Evolutionary conservation across 345 rosid genomes (phyloP), one percentile per base, ranked within the genome.

Genomic region (Lepidium didymum): DNA sequence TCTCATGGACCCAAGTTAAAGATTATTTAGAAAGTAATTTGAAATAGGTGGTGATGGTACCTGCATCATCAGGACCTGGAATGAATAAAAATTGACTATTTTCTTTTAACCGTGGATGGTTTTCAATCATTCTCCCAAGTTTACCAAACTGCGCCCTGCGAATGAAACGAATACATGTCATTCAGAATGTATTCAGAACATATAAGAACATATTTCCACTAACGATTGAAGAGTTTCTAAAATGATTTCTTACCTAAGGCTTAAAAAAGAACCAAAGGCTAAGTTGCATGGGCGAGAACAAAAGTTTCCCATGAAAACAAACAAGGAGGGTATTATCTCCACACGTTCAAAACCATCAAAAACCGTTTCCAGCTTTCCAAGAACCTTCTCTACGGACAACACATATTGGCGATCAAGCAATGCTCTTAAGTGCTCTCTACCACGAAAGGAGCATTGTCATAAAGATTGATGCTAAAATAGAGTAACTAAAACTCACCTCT

Each of bases 241-340:
- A 63, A 56, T 21, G 46, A 60, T 41, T 34, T 25, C 80, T 75
- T 70, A 94, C 99, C 93, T 91, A 53, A 89, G 90, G 78, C 64
- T 83, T 69, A 88, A 79, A 67, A 81, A 91, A 25, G 97, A 87
- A 78, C 82, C 81, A 69, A 85, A 94, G 27, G 95, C 68, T 67
- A 89, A 84, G 76, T 86, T 89, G 81, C 91, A 94, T 15, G 96
- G 91, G 69, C 16, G 84, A 64, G 93, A 91, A 73, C 87, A 89
- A 64, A 91, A 89, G 53, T 94, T 85, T 27, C 97, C 97, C 99
- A 94, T 91, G 69, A 94, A 89, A 53, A 94, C 96, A 83, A 94
- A 91, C 51, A 94, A 82, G 34, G 97, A 87, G 53, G 97, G 99
- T 71, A 88, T 91, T 25, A 85, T 85, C 78, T 83, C 91, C 78